Percentiles rank a stretch among this genome's conserved stretches.
Evolutionary conservation across 2,329 filamentous ascomycete genomes (phyloP).

Genomic region (Diaporthe sp.): DNA sequence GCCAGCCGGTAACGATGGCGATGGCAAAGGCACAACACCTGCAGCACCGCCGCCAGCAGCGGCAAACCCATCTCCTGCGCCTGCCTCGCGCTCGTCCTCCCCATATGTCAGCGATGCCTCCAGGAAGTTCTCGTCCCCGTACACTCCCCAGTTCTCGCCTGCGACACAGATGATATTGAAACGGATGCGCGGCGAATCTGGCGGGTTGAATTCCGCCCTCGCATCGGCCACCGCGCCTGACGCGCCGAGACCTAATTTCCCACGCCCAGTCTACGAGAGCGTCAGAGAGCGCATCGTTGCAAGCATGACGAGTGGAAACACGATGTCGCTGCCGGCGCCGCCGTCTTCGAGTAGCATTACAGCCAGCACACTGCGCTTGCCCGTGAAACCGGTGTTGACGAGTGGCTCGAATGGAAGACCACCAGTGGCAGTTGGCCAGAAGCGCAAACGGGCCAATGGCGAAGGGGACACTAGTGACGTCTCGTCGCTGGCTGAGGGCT

Average conservation of each 20-base stretch:
- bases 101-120: slow-evolving; percentile 11
- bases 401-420: slow-evolving; percentile 14
- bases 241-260: slow-evolving; percentile 45
- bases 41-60: slow-evolving; percentile 19
- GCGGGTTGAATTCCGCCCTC: slow-evolving; percentile 45
- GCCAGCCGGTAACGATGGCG: neutral
- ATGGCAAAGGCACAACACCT: neutral
- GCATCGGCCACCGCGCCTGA: slow-evolving; percentile 45
- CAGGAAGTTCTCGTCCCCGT: slow-evolving; percentile 71
- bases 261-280: slow-evolving; percentile 55
- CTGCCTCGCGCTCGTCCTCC: neutral
- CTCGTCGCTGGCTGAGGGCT: slow-evolving; percentile 36
- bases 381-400: slow-evolving; percentile 24
- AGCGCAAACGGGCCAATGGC: slow-evolving; percentile 43
- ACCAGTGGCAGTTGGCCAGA: slow-evolving; percentile 35
- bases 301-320: slow-evolving; percentile 54
- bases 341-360: slow-evolving; percentile 25
- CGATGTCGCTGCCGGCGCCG: slow-evolving; percentile 53
- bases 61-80: slow-evolving; percentile 6
- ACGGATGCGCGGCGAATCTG: slow-evolving; percentile 46
- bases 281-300: slow-evolving; percentile 56
- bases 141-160: slow-evolving; percentile 40
- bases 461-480: slow-evolving; percentile 42
- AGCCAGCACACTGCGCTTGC: slow-evolving; percentile 34
- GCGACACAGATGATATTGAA: slow-evolving; percentile 44